Conservation (phyloP, 2,329 filamentous ascomycete species). For the Chrysoporthe deuterocubensis region DNA sequence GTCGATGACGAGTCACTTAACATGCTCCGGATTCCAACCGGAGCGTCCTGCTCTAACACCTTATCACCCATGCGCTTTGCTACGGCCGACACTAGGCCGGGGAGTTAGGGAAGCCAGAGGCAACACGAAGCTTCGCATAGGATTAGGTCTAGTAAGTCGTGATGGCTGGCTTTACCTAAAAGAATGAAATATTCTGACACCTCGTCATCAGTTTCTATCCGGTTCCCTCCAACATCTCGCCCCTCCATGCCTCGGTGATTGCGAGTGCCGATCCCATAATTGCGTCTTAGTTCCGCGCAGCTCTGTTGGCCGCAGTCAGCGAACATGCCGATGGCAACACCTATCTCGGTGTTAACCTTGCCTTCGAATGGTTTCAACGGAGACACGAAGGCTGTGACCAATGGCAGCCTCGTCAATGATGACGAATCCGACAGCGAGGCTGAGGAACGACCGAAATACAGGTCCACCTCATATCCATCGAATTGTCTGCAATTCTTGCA, state of each 20-base stretch:
- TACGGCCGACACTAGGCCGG: constrained; percentile 13
- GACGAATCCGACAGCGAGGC: background rate
- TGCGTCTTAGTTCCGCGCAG: constrained; percentile 3
- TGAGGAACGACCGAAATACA: constrained; percentile 10
- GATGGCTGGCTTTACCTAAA: constrained; percentile 11
- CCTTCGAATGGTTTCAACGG: background rate
- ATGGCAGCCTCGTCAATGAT: background rate
- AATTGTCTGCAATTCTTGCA: constrained; percentile 22
- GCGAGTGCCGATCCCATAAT: constrained; percentile 15
- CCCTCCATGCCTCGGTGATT: constrained; percentile 12
- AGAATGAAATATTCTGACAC: constrained; percentile 7
- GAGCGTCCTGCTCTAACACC: background rate
- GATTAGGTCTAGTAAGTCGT: background rate
- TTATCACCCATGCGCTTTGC: background rate
- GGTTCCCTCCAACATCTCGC: background rate
- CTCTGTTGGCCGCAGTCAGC: background rate
- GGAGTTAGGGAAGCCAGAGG: constrained; percentile 21
- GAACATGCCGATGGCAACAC: constrained; percentile 20
- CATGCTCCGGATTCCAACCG: background rate
- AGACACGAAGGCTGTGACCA: background rate
- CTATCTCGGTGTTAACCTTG: background rate
- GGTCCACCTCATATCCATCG: constrained; percentile 23
- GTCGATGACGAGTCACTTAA: background rate
- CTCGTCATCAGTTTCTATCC: background rate
- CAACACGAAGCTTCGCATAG: background rate